Evolutionary conservation across 768 basidiomycete species (phyloP).

Genomic region (Mycena chlorophos): DNA sequence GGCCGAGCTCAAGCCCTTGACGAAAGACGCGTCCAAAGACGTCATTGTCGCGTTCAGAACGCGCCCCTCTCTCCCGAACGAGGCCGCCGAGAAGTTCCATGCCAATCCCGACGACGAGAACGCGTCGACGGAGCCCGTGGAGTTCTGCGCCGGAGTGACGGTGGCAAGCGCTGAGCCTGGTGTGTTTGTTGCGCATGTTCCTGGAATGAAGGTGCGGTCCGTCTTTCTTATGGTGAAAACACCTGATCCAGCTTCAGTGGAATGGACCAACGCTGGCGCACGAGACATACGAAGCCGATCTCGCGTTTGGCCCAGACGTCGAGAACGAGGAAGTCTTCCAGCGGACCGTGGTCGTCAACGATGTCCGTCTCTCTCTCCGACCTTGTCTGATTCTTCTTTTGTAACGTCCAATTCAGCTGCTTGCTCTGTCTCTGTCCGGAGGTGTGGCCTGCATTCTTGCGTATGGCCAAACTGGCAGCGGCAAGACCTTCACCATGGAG

Average conservation of each 20-base stretch:
- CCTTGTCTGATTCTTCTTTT: background rate
- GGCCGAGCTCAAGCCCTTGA: conserved; percentile 8
- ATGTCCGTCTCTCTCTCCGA: conserved; percentile 24
- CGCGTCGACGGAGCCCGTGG: conserved; percentile 14
- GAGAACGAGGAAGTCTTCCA: conserved; percentile 38
- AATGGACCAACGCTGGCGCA: conserved; percentile 36
- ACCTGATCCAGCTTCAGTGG: conserved; percentile 27
- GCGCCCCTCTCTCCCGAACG: conserved; percentile 33
- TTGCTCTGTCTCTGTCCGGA: conserved; percentile 30
- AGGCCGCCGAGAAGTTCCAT: conserved; percentile 30
- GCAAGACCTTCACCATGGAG: conserved; percentile 38
- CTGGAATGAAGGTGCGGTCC: conserved; percentile 31
- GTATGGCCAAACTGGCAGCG: conserved; percentile 35
- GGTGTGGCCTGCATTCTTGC: conserved; percentile 35
- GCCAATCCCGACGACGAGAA: conserved; percentile 18
- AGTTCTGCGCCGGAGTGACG: conserved; percentile 33
- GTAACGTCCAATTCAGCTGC: conserved; percentile 19
- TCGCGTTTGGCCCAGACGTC: conserved; percentile 34
- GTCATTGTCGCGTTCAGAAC: conserved; percentile 39
- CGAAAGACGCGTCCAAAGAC: conserved; percentile 27
- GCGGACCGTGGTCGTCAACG: conserved; percentile 31
- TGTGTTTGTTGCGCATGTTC: conserved; percentile 34
- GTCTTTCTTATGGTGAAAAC: background rate
- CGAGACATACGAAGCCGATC: conserved; percentile 34
- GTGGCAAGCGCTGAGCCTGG: conserved; percentile 33